Evolutionary conservation across 2,329 filamentous ascomycete genomes (phyloP).

Genomic region (Xylariaceae sp.): DNA sequence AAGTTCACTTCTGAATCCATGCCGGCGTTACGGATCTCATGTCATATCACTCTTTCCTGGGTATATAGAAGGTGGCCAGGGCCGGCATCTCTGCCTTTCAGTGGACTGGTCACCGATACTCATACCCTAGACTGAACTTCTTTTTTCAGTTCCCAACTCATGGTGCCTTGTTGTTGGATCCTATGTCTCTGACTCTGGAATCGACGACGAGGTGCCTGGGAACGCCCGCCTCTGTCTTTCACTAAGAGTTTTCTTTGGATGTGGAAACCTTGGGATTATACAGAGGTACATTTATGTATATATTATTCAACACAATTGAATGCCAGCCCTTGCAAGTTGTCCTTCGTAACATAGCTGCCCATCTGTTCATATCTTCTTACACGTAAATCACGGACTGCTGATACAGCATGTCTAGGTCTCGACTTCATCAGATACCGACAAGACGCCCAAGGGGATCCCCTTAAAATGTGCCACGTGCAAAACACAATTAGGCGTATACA

Average conservation of each 20-base stretch:
- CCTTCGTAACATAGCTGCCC: neutral
- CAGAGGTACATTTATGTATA: slow-evolving; percentile 19
- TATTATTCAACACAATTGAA: slow-evolving; percentile 8
- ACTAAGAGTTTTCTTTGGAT: slow-evolving; percentile 44
- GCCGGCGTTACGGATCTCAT: slow-evolving; percentile 2
- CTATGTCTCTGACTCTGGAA: slow-evolving; percentile 31
- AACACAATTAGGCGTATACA: slow-evolving; percentile 44
- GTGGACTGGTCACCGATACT: slow-evolving; percentile 64
- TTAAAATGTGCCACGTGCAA: slow-evolving; percentile 44
- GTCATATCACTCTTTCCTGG: slow-evolving; percentile 28
- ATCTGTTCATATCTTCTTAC: neutral
- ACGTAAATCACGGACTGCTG: slow-evolving; percentile 2
- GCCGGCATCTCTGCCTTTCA: slow-evolving; percentile 38
- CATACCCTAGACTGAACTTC: slow-evolving; percentile 54
- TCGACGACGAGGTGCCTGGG: slow-evolving; percentile 30
- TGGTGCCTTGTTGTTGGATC: slow-evolving; percentile 25
- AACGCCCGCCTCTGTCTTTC: slow-evolving; percentile 37
- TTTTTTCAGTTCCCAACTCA: slow-evolving; percentile 29
- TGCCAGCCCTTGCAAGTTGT: neutral
- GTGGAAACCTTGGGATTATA: slow-evolving; percentile 45
- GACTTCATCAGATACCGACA: neutral
- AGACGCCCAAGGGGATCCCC: slow-evolving; percentile 2
- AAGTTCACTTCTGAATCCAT: slow-evolving; percentile 26
- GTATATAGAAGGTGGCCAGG: slow-evolving; percentile 61
- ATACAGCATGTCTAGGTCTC: slow-evolving; percentile 10